Evolutionary conservation across 805 yeast genomes (phyloP).

Genomic region (Lachancea nothofagi): DNA sequence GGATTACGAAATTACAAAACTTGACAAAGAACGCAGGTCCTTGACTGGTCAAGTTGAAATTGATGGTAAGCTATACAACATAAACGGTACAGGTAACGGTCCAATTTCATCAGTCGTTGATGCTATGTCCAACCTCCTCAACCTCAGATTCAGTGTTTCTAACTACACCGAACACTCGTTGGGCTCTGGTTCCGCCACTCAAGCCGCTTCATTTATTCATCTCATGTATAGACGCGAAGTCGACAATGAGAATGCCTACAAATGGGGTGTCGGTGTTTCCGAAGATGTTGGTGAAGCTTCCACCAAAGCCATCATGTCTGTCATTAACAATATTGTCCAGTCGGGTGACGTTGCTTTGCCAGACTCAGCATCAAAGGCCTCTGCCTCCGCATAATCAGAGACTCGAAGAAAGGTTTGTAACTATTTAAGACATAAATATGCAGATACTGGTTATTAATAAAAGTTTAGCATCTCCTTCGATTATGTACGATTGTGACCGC

Average conservation of each 20-base stretch:
- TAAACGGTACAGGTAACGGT: constrained; percentile 67
- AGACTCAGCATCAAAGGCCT: constrained; percentile 13
- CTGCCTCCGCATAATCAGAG: constrained; percentile 18
- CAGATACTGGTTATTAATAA: background rate
- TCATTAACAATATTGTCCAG: constrained; percentile 44
- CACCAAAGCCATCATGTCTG: constrained; percentile 59
- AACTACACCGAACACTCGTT: constrained; percentile 69
- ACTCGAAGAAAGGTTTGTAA: background rate
- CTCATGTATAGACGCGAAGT: constrained; percentile 42
- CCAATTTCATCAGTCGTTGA: constrained; percentile 70
- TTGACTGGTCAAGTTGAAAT: constrained; percentile 40
- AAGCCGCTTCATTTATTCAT: constrained; percentile 73
- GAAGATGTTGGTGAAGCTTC: constrained; percentile 88
- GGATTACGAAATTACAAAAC: constrained; percentile 39
- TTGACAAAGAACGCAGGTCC: constrained; percentile 38
- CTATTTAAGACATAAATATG: background rate
- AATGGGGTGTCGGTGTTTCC: constrained; percentile 92
- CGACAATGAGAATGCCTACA: constrained; percentile 37
- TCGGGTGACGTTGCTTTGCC: constrained; percentile 28
- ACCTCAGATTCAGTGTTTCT: constrained; percentile 53
- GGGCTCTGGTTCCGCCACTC: constrained; percentile 63
- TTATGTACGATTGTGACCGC: background rate
- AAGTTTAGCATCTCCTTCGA: background rate
- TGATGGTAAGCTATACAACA: constrained; percentile 30
- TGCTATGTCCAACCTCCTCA: constrained; percentile 51